Conservation (phyloP, 73 alveolate species). For the Paramecium primaurelia region DNA sequence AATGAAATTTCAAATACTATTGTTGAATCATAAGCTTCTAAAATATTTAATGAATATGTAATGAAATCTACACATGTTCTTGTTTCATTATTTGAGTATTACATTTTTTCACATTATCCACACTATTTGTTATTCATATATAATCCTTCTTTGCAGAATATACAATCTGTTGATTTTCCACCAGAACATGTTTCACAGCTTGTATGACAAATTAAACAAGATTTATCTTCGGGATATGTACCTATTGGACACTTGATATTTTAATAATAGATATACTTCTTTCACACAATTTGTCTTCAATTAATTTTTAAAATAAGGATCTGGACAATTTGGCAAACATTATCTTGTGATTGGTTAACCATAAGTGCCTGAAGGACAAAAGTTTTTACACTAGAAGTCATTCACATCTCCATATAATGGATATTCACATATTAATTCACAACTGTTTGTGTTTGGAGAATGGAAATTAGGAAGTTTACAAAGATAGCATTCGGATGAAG, state of each 20-base stretch:
- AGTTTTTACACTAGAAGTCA: neutral
- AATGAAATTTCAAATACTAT: slow-evolving; percentile 16
- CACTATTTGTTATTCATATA: neutral
- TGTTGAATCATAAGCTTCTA: neutral
- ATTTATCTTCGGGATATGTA: neutral
- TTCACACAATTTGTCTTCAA: neutral
- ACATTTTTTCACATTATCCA: neutral
- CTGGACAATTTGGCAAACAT: slow-evolving; percentile 17
- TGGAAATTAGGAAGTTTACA: neutral
- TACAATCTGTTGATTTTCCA: neutral
- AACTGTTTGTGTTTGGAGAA: neutral
- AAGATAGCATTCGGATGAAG: neutral
- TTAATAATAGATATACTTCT: neutral
- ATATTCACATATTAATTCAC: neutral
- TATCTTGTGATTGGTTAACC: neutral
- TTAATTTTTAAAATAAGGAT: neutral
- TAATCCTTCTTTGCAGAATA: neutral
- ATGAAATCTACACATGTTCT: neutral
- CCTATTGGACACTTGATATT: neutral
- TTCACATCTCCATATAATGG: neutral
- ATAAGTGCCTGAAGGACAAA: neutral
- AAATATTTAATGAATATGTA: neutral
- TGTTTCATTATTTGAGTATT: slow-evolving; percentile 15
- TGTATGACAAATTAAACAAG: neutral
- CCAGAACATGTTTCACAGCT: neutral